Base-by-base conservation (phyloP, 345 rosid genomes). In the Eucalyptus virginea region DNA sequence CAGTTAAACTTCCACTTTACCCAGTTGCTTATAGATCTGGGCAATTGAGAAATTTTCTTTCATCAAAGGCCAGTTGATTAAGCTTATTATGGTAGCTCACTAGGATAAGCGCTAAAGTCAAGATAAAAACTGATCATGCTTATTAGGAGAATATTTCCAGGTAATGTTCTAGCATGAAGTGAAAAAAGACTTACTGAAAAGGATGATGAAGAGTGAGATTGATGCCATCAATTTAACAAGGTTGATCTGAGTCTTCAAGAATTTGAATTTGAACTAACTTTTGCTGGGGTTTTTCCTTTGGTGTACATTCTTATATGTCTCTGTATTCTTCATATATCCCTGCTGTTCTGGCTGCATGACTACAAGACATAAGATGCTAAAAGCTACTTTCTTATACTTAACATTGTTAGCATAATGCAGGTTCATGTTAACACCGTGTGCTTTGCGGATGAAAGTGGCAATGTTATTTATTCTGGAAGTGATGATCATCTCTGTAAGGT, bases 391-490 rank as follows among this genome's bases (percentile, higher is more conserved):
- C 89, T 47, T 8, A 47, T 54, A 24, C 56, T 30, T 45, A 81
- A 15, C n/a, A 5, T 77, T 13, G 48, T 88, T 45, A 89, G 89
- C 54, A 65, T 89, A 80, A 88, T 90, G 90, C 94, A 94, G 96
- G 69, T 91, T 87, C 96, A 95, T 92, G 96, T 95, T 88, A 95
- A 95, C 91, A 93, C 96, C 37, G 97, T 94, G 24, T 93, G 97
- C 93, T 95, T 95, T 92, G 96, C 94, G 32, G 97, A 95, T 92
- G 97, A 94, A 88, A 92, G 92, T 90, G 95, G 97, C 49, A 93
- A 94, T 91, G 90, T 95, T 86, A 90, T 95, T 50, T 94, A 91
- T 91, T 95, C 97, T 89, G 96, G 97, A 86, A 92, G 97, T 87
- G 96, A 95, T 88, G 97, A 95, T 91, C 62, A 34, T 87, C 90